Evolutionary conservation across 805 yeast genomes (phyloP), one percentile per base, ranked within the genome.

Genomic region (Kodamaea neixiangensis): DNA sequence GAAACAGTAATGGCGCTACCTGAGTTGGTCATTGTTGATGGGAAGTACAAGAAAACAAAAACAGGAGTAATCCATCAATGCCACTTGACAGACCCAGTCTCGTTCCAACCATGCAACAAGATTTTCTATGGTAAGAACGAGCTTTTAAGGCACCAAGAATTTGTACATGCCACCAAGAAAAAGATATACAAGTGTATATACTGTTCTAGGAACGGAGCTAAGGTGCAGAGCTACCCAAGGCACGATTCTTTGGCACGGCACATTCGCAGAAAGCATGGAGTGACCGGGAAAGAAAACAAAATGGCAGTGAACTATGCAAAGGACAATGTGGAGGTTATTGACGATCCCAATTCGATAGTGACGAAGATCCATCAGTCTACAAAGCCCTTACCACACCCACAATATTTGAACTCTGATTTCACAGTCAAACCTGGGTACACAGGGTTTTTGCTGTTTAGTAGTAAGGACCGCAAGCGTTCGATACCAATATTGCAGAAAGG

Each of bases 211-310:
- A 62, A 55, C 48, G 72, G 73, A 3, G 56, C 65, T 7, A 69
- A 65, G 50, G 66, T 71, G 0, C 77, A 73, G 54, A 66, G 74
- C 51, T 74, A 74, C 51, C 78, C 78, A 1, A 59, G 78, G 15
- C 77, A 73, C 54, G 78, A 74, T 54, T 72, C 77, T 10, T 60
- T 74, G 41, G 75, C 78, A 1, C 62, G 78, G 45, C 78, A 74
- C 52, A 71, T 74, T 7, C 58, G 78, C 19, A 59, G 78, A 46
- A 73, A 73, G 54, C 78, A 74, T 56, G 75, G 76, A 1, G 67
- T 74, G 18, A 71, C 76, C 3, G 78, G 78, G 2, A 69, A 70
- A 45, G 78, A 73, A 44, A 73, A 73, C 57, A 74, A 73, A 50
- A 57, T 67, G 58, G 78, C 78, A 0, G 77, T 74, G n/a, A 65